Conservation (phyloP, 2,329 filamentous ascomycete species). For the Calonectria hongkongensis region DNA sequence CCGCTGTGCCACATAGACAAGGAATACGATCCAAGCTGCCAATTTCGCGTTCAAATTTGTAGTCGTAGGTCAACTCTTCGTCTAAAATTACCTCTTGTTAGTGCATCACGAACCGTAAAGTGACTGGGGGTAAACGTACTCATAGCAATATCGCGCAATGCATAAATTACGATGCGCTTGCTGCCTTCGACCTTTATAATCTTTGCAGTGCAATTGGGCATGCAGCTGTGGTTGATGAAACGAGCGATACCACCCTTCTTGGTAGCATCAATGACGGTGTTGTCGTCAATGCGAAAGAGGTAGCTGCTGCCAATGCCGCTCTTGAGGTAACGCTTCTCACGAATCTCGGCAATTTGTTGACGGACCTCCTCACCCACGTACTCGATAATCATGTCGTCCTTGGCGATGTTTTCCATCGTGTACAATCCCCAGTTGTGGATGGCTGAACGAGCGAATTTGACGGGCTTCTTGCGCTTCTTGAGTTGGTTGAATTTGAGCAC, state of each 20-base stretch:
- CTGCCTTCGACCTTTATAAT: slow-evolving; percentile 99
- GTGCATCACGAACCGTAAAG: neutral
- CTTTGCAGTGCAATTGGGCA: slow-evolving; percentile 98
- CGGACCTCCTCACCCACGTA: slow-evolving; percentile 98
- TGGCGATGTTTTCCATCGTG: slow-evolving; percentile 96
- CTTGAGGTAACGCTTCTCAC: slow-evolving; percentile 93
- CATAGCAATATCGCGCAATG: slow-evolving; percentile 93
- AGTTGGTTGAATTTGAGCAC: slow-evolving; percentile 98
- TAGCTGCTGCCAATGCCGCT: slow-evolving; percentile 98
- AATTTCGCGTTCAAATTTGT: slow-evolving; percentile 99
- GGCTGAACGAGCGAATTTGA: slow-evolving; percentile 96
- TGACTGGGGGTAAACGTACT: slow-evolving; percentile 76
- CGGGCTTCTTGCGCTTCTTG: slow-evolving; percentile 99
- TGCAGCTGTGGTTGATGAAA: slow-evolving; percentile 99
- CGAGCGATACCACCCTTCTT: slow-evolving; percentile 98
- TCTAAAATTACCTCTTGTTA: slow-evolving; percentile 73
- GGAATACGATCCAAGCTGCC: slow-evolving; percentile 96
- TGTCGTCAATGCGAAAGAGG: slow-evolving; percentile 97
- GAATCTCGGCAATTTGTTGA: slow-evolving; percentile 97
- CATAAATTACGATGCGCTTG: slow-evolving; percentile 99
- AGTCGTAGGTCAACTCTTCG: slow-evolving; percentile 99
- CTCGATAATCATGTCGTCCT: slow-evolving; percentile 99
- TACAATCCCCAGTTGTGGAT: slow-evolving; percentile 99
- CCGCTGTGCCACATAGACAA: slow-evolving; percentile 95
- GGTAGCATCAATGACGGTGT: slow-evolving; percentile 97